Conservation (phyloP, 768 basidiomycete genomes). For the Cystofilobasidium macerans region DNA sequence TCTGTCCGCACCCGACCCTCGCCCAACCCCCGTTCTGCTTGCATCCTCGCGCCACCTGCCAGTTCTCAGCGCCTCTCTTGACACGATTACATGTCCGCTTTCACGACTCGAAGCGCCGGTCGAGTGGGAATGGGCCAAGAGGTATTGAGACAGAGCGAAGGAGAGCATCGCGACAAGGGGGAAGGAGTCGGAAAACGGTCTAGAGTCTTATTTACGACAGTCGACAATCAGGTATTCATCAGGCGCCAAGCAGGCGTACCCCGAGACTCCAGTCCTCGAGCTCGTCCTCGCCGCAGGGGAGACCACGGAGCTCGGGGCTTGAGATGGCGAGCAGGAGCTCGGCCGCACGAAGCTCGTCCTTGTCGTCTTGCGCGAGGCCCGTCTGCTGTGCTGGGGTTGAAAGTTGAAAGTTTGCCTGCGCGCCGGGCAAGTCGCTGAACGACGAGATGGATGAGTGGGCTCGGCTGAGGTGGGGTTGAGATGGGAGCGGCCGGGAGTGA, state of each 20-base stretch:
- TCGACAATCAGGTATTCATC: no score
- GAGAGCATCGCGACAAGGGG: no score
- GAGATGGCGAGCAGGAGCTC: constrained; percentile 4
- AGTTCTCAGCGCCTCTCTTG: no score
- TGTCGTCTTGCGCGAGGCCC: not conserved
- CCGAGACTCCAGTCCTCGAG: constrained; percentile 2
- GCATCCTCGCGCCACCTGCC: no score
- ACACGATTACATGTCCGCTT: no score
- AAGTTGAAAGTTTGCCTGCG: not conserved
- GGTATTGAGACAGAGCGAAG: no score
- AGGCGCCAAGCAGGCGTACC: not conserved
- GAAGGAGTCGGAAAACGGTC: no score
- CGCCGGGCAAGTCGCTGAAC: not conserved
- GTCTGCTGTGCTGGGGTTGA: not conserved
- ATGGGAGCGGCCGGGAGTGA: not conserved
- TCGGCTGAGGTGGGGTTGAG: not conserved
- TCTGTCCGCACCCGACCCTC: no score
- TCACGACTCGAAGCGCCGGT: no score
- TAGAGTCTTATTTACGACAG: no score
- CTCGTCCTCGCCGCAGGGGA: not conserved
- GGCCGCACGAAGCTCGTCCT: not conserved
- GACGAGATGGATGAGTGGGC: not conserved
- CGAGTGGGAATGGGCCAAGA: no score
- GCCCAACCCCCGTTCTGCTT: no score
- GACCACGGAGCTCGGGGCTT: not conserved